A percentile compares a stretch with the other conserved stretches of the same genome.
Evolutionary conservation across 768 basidiomycete species (phyloP).

Genomic region (Podaxis sp.): DNA sequence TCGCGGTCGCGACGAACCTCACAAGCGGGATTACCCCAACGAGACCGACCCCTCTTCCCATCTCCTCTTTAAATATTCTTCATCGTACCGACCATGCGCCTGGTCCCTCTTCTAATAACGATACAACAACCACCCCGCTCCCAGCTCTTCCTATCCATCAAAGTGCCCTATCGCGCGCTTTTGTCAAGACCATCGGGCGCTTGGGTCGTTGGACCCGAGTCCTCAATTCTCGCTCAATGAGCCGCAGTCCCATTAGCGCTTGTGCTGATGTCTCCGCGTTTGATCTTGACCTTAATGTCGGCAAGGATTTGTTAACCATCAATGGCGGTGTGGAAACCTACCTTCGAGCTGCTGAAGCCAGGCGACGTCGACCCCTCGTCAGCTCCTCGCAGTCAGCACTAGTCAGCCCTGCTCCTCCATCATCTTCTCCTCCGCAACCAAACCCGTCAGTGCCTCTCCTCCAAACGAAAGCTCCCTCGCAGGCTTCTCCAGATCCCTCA

Average conservation of each 20-base stretch:
- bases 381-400: not conserved
- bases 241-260: constrained; percentile 24
- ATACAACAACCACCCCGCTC: constrained; percentile 32
- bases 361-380: constrained; percentile 35
- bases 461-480: not conserved
- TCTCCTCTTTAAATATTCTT: constrained; percentile 56
- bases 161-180: constrained; percentile 64
- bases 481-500: not conserved
- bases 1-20: constrained; percentile 33
- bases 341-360: constrained; percentile 31
- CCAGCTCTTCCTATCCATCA: constrained; percentile 50
- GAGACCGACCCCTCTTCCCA: constrained; percentile 43
- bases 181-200: constrained; percentile 79
- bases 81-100: constrained; percentile 53
- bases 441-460: not conserved
- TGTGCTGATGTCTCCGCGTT: constrained; percentile 61
- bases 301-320: constrained; percentile 55
- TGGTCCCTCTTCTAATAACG: constrained; percentile 21
- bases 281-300: constrained; percentile 60
- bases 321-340: constrained; percentile 66
- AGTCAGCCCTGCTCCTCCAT: not conserved
- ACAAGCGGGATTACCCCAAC: constrained; percentile 32
- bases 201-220: constrained; percentile 82
- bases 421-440: not conserved
- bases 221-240: constrained; percentile 43